These are phyloP conservation scores for Ogataea zsoltii DNA, from an alignment of 805 yeast species.

Conservation along the genomic window DNA sequence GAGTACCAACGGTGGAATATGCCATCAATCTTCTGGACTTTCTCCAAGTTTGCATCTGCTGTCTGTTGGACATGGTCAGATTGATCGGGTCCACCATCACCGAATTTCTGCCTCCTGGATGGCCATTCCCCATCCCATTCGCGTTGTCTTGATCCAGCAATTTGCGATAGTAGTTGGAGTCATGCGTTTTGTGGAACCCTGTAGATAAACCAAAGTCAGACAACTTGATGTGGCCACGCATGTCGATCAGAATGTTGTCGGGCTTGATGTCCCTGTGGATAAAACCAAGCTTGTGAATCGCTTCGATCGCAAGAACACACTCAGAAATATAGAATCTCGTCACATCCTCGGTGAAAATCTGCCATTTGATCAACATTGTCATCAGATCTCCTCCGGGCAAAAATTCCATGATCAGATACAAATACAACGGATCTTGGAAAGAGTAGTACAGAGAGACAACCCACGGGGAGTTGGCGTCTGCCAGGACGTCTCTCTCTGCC, in stretches of 20 bases:
- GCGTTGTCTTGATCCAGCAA: slow-evolving; percentile 63
- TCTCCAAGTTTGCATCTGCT: slow-evolving; percentile 96
- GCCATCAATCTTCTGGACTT: slow-evolving; percentile 91
- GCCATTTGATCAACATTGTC: slow-evolving; percentile 96
- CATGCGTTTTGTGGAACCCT: slow-evolving; percentile 93
- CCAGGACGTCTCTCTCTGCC: slow-evolving; percentile 94
- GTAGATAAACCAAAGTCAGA: slow-evolving; percentile 82
- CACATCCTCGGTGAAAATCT: slow-evolving; percentile 89
- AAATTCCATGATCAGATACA: slow-evolving; percentile 80
- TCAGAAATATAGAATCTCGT: slow-evolving; percentile 94
- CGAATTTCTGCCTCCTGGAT: slow-evolving; percentile 53
- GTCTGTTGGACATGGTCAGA: slow-evolving; percentile 90
- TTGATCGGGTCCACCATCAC: slow-evolving; percentile 93
- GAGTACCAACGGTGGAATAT: slow-evolving; percentile 94
- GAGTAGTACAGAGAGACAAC: slow-evolving; percentile 81
- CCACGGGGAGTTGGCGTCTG: slow-evolving; percentile 88
- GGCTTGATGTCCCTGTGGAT: slow-evolving; percentile 98
- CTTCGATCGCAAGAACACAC: slow-evolving; percentile 92
- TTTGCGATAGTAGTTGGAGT: slow-evolving; percentile 81
- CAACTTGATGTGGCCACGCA: slow-evolving; percentile 62
- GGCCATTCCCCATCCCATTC: slow-evolving; percentile 35
- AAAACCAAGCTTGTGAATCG: slow-evolving; percentile 88
- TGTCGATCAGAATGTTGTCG: slow-evolving; percentile 76
- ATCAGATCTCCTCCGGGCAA: slow-evolving; percentile 84
- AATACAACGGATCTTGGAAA: slow-evolving; percentile 74